Evolutionary conservation across 768 basidiomycete genomes (phyloP), one percentile per base, ranked within the genome.

Genomic region (Chalciporus chontae): DNA sequence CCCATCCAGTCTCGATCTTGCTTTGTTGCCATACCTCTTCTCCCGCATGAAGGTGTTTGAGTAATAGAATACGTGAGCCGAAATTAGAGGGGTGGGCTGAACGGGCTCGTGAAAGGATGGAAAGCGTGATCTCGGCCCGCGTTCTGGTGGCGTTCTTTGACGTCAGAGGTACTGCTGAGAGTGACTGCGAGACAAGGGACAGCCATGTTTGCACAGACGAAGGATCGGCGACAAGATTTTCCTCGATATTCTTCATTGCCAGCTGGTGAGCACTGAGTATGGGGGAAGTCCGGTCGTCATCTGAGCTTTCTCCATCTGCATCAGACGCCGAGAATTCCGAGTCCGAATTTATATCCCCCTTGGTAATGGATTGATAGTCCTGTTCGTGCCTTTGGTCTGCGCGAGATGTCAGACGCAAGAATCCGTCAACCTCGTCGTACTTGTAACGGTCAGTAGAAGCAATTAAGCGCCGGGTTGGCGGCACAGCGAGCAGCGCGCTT

Each of bases 81-180:
- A 62, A 46, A 59, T 86, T 86, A 24, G 63, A 62, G 8, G 78
- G 71, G 54, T 85, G 75, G 0, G 78, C 78, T 17, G 71, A 59
- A 9, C 90, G 59, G 3, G 90, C 88, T 38, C 85, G 84, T 0
- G 73, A 64, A 26, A 91, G 72, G 26, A 92, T 71, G 3, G 90
- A 79, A 14, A 86, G 58, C 3, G 86, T 70, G 49, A 90, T 82
- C 55, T 92, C 89, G 0, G 84, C 77, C 15, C 86, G 83, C 24
- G 81, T 77, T 64, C 77, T 82, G 10, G 72, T 69, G 5, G 86
- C 79, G 62, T 89, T 87, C 67, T 85, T 89, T 1, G 87, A 84
- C 2, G 71, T 68, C 8, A 75, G 51, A 1, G 88, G 85, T 36
- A 86, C 74, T 8, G 77, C 75, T 0, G 80, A 80, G 24, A 90